Conservation (phyloP, 345 rosid species). For the Brassica juncea region DNA sequence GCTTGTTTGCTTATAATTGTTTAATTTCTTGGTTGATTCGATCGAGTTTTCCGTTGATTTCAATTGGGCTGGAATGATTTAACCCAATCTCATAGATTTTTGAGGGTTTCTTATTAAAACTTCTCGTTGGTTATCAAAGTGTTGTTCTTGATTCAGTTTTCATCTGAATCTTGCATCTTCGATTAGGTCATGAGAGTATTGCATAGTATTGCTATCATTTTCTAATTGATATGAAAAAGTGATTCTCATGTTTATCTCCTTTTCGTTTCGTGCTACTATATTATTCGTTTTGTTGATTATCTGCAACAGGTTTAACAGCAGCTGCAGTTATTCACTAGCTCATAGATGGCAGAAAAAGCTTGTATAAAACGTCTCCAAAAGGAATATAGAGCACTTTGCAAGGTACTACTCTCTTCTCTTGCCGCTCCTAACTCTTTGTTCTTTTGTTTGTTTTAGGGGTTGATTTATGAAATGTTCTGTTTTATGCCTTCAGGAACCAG, state of each 20-base stretch:
- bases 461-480: constrained; percentile 11
- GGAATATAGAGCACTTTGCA: constrained; percentile 95
- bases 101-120: background rate
- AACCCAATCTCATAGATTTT: constrained; percentile 7
- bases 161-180: constrained; percentile 5
- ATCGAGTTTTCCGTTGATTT: background rate
- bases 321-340: constrained; percentile 4
- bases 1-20: background rate
- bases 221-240: background rate
- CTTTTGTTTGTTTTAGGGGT: background rate
- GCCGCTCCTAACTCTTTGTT: background rate
- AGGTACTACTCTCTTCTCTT: constrained; percentile 44
- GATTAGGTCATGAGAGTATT: background rate
- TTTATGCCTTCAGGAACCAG: constrained; percentile 77
- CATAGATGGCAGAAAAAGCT: constrained; percentile 82
- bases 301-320: background rate
- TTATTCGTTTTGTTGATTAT: background rate
- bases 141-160: constrained; percentile 11
- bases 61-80: background rate
- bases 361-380: constrained; percentile 94
- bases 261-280: background rate
- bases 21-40: background rate
- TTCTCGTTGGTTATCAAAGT: background rate
- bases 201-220: background rate
- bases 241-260: background rate